Percentiles rank a stretch among this genome's conserved stretches.
These are phyloP conservation scores for Russula griseocarnosa DNA, from an alignment of 768 basidiomycete genomes.

Conservation along the genomic window DNA sequence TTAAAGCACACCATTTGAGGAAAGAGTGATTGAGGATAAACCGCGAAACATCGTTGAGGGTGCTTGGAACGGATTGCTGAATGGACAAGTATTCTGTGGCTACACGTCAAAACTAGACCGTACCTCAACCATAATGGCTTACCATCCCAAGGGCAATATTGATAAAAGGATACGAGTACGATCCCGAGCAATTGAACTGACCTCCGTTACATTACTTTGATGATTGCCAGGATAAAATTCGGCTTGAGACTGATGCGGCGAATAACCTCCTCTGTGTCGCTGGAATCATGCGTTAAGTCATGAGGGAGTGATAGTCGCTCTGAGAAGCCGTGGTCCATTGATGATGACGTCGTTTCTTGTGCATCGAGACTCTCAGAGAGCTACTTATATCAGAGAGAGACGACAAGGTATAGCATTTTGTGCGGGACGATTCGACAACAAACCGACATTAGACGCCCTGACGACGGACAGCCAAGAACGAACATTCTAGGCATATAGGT, in stretches of 20 bases:
- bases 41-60: not conserved
- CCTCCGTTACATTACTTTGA: not conserved
- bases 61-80: not conserved
- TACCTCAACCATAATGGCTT: not conserved
- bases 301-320: not conserved
- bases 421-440: not conserved
- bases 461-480: not conserved
- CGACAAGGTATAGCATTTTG: not conserved
- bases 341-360: not conserved
- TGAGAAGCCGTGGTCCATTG: not conserved
- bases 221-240: not conserved
- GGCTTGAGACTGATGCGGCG: not conserved
- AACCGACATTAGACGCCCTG: not conserved
- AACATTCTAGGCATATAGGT: not conserved
- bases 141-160: not conserved
- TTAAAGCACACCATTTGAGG: not conserved
- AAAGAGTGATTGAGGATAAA: not conserved
- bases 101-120: not conserved
- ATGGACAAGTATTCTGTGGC: not conserved
- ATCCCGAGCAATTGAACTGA: not conserved
- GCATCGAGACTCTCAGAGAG: not conserved
- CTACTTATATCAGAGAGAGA: not conserved
- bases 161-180: not conserved
- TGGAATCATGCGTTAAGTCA: too few relatives aligned
- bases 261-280: not conserved